Percentiles rank a stretch among this genome's conserved stretches.
Conservation (phyloP, 2,329 filamentous ascomycete species). For the Nemania diffusa region DNA sequence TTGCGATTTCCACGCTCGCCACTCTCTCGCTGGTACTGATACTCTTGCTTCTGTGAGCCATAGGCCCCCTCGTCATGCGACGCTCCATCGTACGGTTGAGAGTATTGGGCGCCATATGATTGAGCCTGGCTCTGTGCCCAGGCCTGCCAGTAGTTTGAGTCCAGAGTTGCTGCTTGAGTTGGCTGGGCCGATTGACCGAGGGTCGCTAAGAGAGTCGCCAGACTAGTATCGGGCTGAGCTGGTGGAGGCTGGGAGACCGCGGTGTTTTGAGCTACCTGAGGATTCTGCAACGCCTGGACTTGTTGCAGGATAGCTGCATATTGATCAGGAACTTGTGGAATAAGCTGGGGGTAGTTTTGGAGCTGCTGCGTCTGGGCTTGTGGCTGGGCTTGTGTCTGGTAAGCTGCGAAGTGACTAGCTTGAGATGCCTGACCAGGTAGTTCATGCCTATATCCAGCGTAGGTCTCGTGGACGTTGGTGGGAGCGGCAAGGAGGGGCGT, state of each 20-base stretch:
- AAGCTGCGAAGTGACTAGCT: slow-evolving; percentile 18
- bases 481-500: slow-evolving; percentile 61
- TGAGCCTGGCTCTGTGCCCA: slow-evolving; percentile 42
- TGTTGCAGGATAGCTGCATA: slow-evolving; percentile 45
- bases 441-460: slow-evolving; percentile 59
- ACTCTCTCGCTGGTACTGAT: slow-evolving; percentile 39
- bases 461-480: slow-evolving; percentile 63
- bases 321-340: slow-evolving; percentile 36
- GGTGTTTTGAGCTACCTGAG: slow-evolving; percentile 35
- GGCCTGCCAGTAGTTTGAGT: slow-evolving; percentile 32
- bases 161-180: slow-evolving; percentile 28
- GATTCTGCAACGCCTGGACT: slow-evolving; percentile 41
- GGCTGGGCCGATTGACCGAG: slow-evolving; percentile 37
- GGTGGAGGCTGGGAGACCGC: slow-evolving; percentile 34
- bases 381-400: slow-evolving; percentile 35
- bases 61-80: slow-evolving; percentile 25
- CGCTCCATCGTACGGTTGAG: slow-evolving; percentile 23
- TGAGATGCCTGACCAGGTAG: slow-evolving; percentile 46
- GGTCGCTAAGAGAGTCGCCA: slow-evolving; percentile 45
- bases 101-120: slow-evolving; percentile 21
- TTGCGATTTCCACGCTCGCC: slow-evolving; percentile 51
- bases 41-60: slow-evolving; percentile 26
- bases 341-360: slow-evolving; percentile 35
- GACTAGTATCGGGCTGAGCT: slow-evolving; percentile 40
- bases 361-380: slow-evolving; percentile 35